A percentile compares a stretch with the other conserved stretches of the same genome.
Evolutionary conservation across 169 alveolate species (phyloP).

Genomic region (Haemoproteus tartakovskyi): DNA sequence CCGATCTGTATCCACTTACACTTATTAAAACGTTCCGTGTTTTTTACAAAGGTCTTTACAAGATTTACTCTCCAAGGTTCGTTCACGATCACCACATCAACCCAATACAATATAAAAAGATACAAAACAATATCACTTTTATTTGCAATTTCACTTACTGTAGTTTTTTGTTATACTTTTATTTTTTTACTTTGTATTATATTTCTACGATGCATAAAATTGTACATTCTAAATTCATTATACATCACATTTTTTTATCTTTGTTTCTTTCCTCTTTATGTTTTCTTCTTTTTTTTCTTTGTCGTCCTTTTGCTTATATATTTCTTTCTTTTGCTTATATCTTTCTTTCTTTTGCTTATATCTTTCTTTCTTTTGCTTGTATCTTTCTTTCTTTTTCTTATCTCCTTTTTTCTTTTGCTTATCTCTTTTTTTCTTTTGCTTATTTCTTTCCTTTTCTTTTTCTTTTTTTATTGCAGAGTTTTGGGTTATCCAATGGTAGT

Average conservation of each 20-base stretch:
- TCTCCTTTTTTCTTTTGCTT: no score
- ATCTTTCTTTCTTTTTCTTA: no score
- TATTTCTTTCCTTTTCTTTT: neutral
- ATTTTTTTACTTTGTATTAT: neutral
- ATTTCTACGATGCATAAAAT: neutral
- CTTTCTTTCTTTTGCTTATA: no score
- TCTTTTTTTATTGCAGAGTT: slow-evolving; percentile 16
- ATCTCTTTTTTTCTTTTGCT: neutral
- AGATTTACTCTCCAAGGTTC: slow-evolving; percentile 49
- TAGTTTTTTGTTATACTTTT: neutral
- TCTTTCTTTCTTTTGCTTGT: no score
- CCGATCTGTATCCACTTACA: slow-evolving; percentile 6
- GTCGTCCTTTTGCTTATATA: no score
- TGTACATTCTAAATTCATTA: neutral
- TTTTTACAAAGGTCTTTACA: slow-evolving; percentile 30
- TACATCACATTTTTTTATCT: neutral
- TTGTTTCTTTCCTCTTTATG: no score
- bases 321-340: no score
- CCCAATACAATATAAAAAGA: no score
- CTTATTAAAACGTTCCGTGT: slow-evolving; percentile 28
- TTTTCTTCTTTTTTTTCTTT: no score
- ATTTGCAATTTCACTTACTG: neutral
- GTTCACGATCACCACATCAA: no score
- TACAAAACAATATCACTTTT: no score
- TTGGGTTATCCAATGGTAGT: slow-evolving; percentile 47